phyloP scores from a whole-genome alignment of 805 yeast genomes.

The Clavispora phyllophila region DNA sequence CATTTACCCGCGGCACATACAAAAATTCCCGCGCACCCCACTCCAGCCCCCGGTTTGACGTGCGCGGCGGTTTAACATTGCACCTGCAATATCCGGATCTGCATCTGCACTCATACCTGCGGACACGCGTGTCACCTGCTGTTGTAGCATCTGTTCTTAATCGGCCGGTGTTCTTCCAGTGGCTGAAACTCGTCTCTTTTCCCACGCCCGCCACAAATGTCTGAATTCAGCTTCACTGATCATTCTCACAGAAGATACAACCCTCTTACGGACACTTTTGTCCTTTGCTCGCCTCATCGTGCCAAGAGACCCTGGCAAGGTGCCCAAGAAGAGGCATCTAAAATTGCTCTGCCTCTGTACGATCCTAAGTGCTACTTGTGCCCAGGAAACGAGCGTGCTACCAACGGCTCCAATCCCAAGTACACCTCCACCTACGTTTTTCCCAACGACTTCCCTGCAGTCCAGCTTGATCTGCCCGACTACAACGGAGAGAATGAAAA shows the following conservation, averaged over 20 bases:
- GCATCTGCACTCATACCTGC: not conserved
- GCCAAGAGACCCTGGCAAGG: slow-evolving; percentile 82
- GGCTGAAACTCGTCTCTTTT: not conserved
- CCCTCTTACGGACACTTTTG: slow-evolving; percentile 64
- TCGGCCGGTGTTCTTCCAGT: not conserved
- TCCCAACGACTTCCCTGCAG: slow-evolving; percentile 69
- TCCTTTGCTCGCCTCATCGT: slow-evolving; percentile 71
- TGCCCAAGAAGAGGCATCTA: slow-evolving; percentile 49
- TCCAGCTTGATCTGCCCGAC: slow-evolving; percentile 51
- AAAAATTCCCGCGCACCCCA: not conserved
- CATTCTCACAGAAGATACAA: slow-evolving; percentile 67
- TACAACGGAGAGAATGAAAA: slow-evolving; percentile 12
- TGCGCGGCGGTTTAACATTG: not conserved
- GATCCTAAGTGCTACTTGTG: slow-evolving; percentile 68
- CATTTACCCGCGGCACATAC: too few relatives aligned
- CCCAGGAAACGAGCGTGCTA: slow-evolving; percentile 64
- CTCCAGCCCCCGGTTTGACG: not conserved
- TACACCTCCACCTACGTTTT: slow-evolving; percentile 57
- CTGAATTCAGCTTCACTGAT: slow-evolving; percentile 44
- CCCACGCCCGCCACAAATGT: not conserved
- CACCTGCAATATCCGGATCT: not conserved
- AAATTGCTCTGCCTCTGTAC: slow-evolving; percentile 44
- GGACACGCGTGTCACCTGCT: too few relatives aligned
- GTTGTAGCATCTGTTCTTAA: too few relatives aligned
- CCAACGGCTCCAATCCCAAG: slow-evolving; percentile 46